phyloP scores from a whole-genome alignment of 2,329 filamentous ascomycete genomes.

The Monosporascus sp. region DNA sequence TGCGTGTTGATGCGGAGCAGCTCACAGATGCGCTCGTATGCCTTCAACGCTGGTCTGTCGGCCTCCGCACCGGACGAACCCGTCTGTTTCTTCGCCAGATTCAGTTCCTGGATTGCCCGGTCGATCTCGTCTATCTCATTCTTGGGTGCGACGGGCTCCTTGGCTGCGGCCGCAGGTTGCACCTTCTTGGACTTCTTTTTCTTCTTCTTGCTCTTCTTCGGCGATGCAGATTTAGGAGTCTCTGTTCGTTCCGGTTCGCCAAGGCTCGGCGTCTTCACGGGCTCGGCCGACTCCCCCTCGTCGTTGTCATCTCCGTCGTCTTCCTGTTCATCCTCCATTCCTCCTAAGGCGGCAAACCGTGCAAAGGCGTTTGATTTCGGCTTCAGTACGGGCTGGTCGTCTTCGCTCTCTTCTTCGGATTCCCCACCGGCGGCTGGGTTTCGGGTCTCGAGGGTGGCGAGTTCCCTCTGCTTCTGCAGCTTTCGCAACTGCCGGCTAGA shows the following conservation, averaged over 20 bases:
- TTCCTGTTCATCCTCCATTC: slow-evolving; percentile 35
- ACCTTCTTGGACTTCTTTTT: slow-evolving; percentile 29
- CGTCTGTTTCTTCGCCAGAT: slow-evolving; percentile 15
- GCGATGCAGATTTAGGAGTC: slow-evolving; percentile 11
- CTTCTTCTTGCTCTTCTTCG: slow-evolving; percentile 37
- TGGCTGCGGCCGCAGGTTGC: slow-evolving; percentile 10
- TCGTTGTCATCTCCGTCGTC: slow-evolving; percentile 29
- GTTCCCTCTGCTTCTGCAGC: slow-evolving; percentile 43
- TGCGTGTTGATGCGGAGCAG: slow-evolving; percentile 54
- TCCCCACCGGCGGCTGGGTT: slow-evolving; percentile 34
- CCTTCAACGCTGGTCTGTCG: slow-evolving; percentile 6
- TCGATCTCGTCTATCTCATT: slow-evolving; percentile 50
- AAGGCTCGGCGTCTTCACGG: slow-evolving; percentile 8
- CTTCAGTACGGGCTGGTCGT: slow-evolving; percentile 30
- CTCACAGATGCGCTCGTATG: slow-evolving; percentile 31
- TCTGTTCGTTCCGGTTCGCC: slow-evolving; percentile 16
- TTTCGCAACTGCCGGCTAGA: slow-evolving; percentile 28
- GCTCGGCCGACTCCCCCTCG: slow-evolving; percentile 14
- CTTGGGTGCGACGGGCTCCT: slow-evolving; percentile 5
- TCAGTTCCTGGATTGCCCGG: slow-evolving; percentile 36
- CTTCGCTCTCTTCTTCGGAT: slow-evolving; percentile 19
- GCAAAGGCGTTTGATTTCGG: slow-evolving; percentile 43
- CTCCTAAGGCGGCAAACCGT: slow-evolving; percentile 45
- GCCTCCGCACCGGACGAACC: slow-evolving; percentile 3
- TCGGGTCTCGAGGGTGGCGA: slow-evolving; percentile 31